Evolutionary conservation across 495 filamentous ascomycete genomes (phyloP).

Genomic region (Hypoxylon cercidicola): DNA sequence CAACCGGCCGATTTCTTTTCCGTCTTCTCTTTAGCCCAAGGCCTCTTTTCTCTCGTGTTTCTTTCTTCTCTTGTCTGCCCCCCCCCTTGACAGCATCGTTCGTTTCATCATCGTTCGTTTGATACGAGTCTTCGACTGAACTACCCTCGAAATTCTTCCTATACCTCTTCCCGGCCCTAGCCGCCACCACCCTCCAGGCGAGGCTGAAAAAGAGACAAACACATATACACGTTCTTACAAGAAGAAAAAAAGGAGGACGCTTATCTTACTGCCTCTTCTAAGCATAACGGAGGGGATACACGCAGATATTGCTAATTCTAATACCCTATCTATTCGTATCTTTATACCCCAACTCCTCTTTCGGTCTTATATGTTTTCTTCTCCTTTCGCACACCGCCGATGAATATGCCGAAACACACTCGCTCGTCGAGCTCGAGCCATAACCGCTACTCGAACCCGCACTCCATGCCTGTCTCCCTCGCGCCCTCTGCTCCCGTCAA

Average conservation of each 20-base stretch:
- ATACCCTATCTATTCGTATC: constrained; percentile 16
- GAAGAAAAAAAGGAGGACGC: constrained; percentile 16
- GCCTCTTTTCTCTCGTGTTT: constrained; percentile 42
- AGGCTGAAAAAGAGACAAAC: constrained; percentile 32
- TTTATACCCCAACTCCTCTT: constrained; percentile 12
- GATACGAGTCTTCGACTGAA: constrained; percentile 51
- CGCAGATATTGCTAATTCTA: constrained; percentile 38
- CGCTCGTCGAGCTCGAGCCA: constrained; percentile 47
- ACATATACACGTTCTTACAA: background rate
- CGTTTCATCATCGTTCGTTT: constrained; percentile 56
- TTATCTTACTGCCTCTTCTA: constrained; percentile 12
- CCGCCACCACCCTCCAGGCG: constrained; percentile 35
- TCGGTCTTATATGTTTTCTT: constrained; percentile 20
- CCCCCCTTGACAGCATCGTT: constrained; percentile 39
- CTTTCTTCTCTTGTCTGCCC: constrained; percentile 18
- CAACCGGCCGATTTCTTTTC: constrained; percentile 50
- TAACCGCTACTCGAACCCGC: constrained; percentile 46
- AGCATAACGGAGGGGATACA: constrained; percentile 9
- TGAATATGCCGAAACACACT: constrained; percentile 51
- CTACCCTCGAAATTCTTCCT: constrained; percentile 22
- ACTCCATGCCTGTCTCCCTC: constrained; percentile 45
- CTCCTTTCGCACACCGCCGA: constrained; percentile 19
- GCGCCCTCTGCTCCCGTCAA: constrained; percentile 45
- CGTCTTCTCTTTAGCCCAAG: constrained; percentile 37
- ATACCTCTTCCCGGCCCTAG: constrained; percentile 15